Base-by-base conservation (phyloP, 2,329 filamentous ascomycete genomes). In the Myriangium duriaei region DNA sequence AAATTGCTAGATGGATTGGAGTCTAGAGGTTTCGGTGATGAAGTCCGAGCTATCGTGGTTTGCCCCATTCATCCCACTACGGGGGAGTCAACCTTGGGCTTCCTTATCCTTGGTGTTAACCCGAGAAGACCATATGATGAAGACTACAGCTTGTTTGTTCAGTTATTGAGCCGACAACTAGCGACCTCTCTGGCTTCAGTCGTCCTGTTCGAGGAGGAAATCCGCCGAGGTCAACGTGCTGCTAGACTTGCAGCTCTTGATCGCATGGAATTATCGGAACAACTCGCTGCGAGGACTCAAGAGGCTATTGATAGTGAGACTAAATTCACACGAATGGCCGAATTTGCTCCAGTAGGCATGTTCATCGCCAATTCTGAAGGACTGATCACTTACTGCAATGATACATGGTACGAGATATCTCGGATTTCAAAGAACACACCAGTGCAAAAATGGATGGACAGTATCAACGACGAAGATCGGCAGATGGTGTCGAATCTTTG, bases 121-220 rank as follows among this genome's bases (percentile, higher is more conserved):
- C 81, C 84, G 2, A 67, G 81, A 30, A 69, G 82, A 34, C 82
- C 80, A 0, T 91, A 82, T 49, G 81, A 91, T 48, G 76, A 81
- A 26, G 83, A 88, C 47, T 91, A 88, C 51, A 73, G 74, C 44
- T 64, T 88, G 1, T 91, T 88, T 49, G 68, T 88, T 26, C 76
- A 81, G 48, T 66, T 88, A 1, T 60, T 88, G 4, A 79, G 76
- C 32, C 71, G 81, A 14, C 83, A 88, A 52, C 64, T 88, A 6
- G 81, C 79, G 6, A 88, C 82, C 0, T 85, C 81, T 0, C 69
- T 88, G 55, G 82, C 82, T 1, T 87, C 81, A 0, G 82, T 87
- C 0, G 80, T 87, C 0, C 59, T 91, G 2, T 87, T 87, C 41
- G 82, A 88, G 53, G 82, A 88, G 47, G 83, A 91, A 53, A 86